phyloP scores from a whole-genome alignment of 768 basidiomycete species.

The Phanerochaete carnosa region DNA sequence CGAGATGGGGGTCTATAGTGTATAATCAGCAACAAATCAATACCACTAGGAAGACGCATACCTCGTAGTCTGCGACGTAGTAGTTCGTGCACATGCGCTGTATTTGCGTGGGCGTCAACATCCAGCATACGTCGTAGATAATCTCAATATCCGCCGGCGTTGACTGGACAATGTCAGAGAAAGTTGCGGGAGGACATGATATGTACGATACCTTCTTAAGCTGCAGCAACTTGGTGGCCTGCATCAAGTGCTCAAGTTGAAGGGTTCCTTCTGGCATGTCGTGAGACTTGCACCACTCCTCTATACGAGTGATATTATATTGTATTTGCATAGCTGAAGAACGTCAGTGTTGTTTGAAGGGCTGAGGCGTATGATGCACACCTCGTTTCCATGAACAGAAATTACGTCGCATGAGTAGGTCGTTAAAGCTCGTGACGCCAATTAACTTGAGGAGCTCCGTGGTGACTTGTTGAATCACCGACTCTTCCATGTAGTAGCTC shows the following conservation, averaged over 20 bases:
- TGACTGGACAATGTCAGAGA: slow-evolving; percentile 47
- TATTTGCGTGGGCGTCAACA: slow-evolving; percentile 98
- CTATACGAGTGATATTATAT: slow-evolving; percentile 96
- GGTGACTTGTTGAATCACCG: slow-evolving; percentile 91
- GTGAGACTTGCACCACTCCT: slow-evolving; percentile 99
- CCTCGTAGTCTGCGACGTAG: slow-evolving; percentile 99
- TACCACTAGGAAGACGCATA: slow-evolving; percentile 28
- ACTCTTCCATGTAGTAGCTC: slow-evolving; percentile 98
- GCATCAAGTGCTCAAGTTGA: slow-evolving; percentile 98
- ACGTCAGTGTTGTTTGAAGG: not conserved
- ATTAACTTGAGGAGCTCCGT: slow-evolving; percentile 94
- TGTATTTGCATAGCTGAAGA: slow-evolving; percentile 97
- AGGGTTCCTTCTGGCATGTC: slow-evolving; percentile 99
- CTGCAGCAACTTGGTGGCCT: slow-evolving; percentile 96
- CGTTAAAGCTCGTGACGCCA: slow-evolving; percentile 97
- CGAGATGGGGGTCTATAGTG: slow-evolving; percentile 83
- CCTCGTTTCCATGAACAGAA: slow-evolving; percentile 99
- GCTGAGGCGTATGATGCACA: slow-evolving; percentile 33
- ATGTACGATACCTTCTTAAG: slow-evolving; percentile 73
- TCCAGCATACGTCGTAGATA: slow-evolving; percentile 99
- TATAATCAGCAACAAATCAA: not conserved
- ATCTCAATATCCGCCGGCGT: slow-evolving; percentile 96
- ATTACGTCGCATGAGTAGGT: slow-evolving; percentile 96
- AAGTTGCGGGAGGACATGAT: not conserved
- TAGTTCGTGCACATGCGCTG: slow-evolving; percentile 99